Conservation (phyloP, 768 basidiomycete species). For the Amanita inopinata region DNA sequence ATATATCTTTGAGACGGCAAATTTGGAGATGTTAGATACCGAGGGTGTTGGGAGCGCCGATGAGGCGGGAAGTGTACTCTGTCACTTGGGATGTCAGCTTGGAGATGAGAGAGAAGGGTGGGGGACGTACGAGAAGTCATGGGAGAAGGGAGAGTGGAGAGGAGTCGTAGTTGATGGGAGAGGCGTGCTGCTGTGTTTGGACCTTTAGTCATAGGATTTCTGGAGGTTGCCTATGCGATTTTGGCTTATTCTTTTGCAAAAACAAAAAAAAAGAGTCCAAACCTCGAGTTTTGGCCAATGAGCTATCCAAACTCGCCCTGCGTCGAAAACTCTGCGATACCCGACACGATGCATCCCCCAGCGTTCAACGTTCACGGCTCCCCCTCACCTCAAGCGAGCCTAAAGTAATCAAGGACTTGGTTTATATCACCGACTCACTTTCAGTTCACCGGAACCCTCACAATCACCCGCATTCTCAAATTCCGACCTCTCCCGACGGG, state of each 20-base stretch:
- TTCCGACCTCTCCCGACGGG: no score
- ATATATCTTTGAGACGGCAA: slow-evolving; percentile 15
- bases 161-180: slow-evolving; percentile 51
- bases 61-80: slow-evolving; percentile 70
- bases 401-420: no score
- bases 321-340: neutral
- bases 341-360: neutral
- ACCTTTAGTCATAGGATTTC: slow-evolving; percentile 26
- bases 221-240: slow-evolving; percentile 5
- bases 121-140: slow-evolving; percentile 48
- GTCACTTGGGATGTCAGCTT: slow-evolving; percentile 12
- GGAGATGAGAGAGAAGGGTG: slow-evolving; percentile 8
- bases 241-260: neutral
- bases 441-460: neutral
- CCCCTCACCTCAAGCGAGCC: no score
- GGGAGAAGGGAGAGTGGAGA: slow-evolving; percentile 32
- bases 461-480: no score
- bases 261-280: slow-evolving; percentile 3
- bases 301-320: neutral
- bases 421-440: neutral
- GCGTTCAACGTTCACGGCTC: no score
- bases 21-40: slow-evolving; percentile 42
- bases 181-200: slow-evolving; percentile 44
- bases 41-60: slow-evolving; percentile 88
- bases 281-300: neutral